phyloP scores from a whole-genome alignment of 2,329 filamentous ascomycete species.

The Trichoderma cornu-damae region DNA sequence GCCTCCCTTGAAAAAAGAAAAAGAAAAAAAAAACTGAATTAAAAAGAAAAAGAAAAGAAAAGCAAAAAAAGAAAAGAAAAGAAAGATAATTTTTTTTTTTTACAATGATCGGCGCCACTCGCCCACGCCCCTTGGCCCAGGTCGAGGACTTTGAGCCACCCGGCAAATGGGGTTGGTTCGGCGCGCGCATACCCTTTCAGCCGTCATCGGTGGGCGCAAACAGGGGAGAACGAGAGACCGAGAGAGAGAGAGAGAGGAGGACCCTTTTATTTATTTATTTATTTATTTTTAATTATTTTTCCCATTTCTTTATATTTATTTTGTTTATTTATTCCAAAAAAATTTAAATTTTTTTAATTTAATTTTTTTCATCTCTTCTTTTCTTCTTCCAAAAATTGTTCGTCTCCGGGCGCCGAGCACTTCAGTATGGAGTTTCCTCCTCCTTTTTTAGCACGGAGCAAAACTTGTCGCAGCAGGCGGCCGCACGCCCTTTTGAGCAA shows the following conservation, averaged over 20 bases:
- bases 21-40: too few relatives aligned
- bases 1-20: neutral
- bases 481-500: neutral
- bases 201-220: conserved; percentile 3
- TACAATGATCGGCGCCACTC: conserved; percentile 13
- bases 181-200: neutral
- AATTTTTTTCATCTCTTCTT: too few relatives aligned
- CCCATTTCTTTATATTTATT: too few relatives aligned
- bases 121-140: conserved; percentile 10
- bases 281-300: too few relatives aligned
- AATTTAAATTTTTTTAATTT: too few relatives aligned
- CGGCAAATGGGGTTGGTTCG: neutral
- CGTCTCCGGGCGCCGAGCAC: neutral
- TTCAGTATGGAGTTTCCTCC: neutral
- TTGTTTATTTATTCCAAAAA: too few relatives aligned
- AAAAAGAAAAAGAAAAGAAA: too few relatives aligned
- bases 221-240: neutral
- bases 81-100: too few relatives aligned
- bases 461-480: neutral
- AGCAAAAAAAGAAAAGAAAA: too few relatives aligned
- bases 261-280: too few relatives aligned
- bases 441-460: neutral
- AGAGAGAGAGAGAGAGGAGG: too few relatives aligned
- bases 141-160: conserved; percentile 9
- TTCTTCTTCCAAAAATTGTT: neutral